A percentile compares a stretch with the other conserved stretches of the same genome.
Evolutionary conservation across 306 rosid genomes (phyloP).

Genomic region (Cucumis melo): DNA sequence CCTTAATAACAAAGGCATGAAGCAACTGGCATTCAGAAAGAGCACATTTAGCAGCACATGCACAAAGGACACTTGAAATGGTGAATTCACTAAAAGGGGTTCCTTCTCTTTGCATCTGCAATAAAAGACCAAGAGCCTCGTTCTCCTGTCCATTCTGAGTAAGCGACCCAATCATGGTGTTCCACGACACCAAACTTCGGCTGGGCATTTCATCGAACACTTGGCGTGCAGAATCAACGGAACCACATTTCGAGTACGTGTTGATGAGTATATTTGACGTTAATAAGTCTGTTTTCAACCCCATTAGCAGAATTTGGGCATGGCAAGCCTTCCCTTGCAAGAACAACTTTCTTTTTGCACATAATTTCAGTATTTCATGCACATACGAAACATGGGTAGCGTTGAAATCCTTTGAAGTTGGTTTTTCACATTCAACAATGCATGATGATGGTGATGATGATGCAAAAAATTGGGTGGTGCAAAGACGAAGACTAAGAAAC

Average conservation of each 20-base stretch:
- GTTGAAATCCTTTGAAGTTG: slow-evolving; percentile 13
- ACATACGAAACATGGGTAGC: slow-evolving; percentile 20
- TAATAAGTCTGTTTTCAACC: slow-evolving; percentile 30
- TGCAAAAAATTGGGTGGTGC: slow-evolving; percentile 21
- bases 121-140: slow-evolving; percentile 47
- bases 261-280: slow-evolving; percentile 70
- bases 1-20: slow-evolving; percentile 62
- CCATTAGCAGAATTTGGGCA: slow-evolving; percentile 41
- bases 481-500: slow-evolving; percentile 1
- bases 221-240: slow-evolving; percentile 31
- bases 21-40: slow-evolving; percentile 52
- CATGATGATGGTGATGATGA: slow-evolving; percentile 20
- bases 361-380: slow-evolving; percentile 42
- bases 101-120: slow-evolving; percentile 63
- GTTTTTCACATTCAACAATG: slow-evolving; percentile 6
- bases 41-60: slow-evolving; percentile 50
- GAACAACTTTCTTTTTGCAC: slow-evolving; percentile 30
- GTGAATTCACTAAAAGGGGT: slow-evolving; percentile 53
- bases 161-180: slow-evolving; percentile 66
- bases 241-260: slow-evolving; percentile 61
- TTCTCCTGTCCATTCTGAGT: slow-evolving; percentile 35
- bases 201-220: slow-evolving; percentile 53
- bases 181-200: slow-evolving; percentile 74
- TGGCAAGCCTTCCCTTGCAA: slow-evolving; percentile 53
- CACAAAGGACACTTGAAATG: slow-evolving; percentile 66